Evolutionary conservation across 2,329 filamentous ascomycete genomes (phyloP), one percentile per base, ranked within the genome.

Genomic region (Epichloe elymi): DNA sequence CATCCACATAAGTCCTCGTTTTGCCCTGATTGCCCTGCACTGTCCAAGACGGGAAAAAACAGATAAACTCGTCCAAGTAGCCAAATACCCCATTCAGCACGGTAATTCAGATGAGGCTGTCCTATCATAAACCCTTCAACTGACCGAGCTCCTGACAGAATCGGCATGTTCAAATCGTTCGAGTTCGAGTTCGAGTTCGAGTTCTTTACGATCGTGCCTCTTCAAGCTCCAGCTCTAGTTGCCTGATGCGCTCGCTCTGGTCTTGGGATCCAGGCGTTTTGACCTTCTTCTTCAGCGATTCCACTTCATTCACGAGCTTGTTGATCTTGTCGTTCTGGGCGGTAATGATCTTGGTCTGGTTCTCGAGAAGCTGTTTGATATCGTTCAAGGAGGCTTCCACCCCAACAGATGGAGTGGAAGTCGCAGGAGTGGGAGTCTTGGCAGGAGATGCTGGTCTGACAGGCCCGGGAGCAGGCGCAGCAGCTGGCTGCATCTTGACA

Each of bases 321-420:
- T 75, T 75, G 59, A 94, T 88, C 65, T 89, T 83, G 62, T 86
- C 77, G 47, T 79, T 85, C 69, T 95, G 86, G n/a, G 79, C 74
- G 55, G 74, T 80, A 62, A 95, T 86, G 57, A 88, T 80, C 71
- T 79, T 80, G 51, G 79, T 87, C 69, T 95, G 89, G 56, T 79
- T 76, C 65, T 87, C 80, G 36, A 96, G 74, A 59, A 93, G 71
- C 51, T 78, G 72, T 69, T 87, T 91, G 69, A 95, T 93, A 60
- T 90, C 79, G 38, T 79, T 73, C 42, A 95, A 76, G 5, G 83
- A 81, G 33, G 79, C 72, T 60, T 84, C 80, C 12, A 88, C 73
- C 7, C 64, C 59, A 30, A 62, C 59, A 2, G 67, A 56, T 12
- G 65, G 58, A 23, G 61, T 59, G n/a, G 63, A 63, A 40, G 72